Percentiles rank a stretch among this genome's conserved stretches.
phyloP scores from a whole-genome alignment of 2,329 filamentous ascomycete species.

The Fusarium proliferatum region DNA sequence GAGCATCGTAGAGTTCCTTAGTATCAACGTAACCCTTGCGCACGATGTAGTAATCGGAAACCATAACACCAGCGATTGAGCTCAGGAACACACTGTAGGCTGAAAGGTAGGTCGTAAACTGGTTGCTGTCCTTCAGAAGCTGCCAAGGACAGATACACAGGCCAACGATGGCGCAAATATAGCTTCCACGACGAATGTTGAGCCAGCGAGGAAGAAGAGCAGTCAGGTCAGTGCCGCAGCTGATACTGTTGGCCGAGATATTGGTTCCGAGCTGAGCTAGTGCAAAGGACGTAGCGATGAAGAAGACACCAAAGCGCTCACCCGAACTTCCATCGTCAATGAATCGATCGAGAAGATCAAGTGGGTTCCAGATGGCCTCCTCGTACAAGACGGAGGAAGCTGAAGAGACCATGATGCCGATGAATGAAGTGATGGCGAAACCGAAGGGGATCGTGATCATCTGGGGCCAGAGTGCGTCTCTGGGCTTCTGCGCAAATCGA shows the following conservation, averaged over 20 bases:
- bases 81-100: slow-evolving; percentile 95
- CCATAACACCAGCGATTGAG: slow-evolving; percentile 91
- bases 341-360: slow-evolving; percentile 73
- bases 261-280: slow-evolving; percentile 88
- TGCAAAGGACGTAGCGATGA: slow-evolving; percentile 76
- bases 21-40: slow-evolving; percentile 84
- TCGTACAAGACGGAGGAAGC: slow-evolving; percentile 76
- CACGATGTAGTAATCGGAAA: slow-evolving; percentile 88
- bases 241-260: slow-evolving; percentile 76
- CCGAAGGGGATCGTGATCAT: slow-evolving; percentile 77
- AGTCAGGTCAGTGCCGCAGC: slow-evolving; percentile 82
- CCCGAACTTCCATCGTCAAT: slow-evolving; percentile 74
- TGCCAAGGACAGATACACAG: slow-evolving; percentile 90
- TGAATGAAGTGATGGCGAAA: slow-evolving; percentile 84
- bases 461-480: slow-evolving; percentile 83
- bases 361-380: slow-evolving; percentile 78
- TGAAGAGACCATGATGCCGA: slow-evolving; percentile 82
- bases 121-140: slow-evolving; percentile 78
- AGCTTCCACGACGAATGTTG: slow-evolving; percentile 87
- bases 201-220: slow-evolving; percentile 82
- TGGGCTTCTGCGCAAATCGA: slow-evolving; percentile 81
- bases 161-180: slow-evolving; percentile 83
- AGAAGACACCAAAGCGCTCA: slow-evolving; percentile 79
- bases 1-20: slow-evolving; percentile 81
- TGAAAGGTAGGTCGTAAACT: slow-evolving; percentile 91